A percentile compares a stretch with the other conserved stretches of the same genome.
These are phyloP conservation scores for Aspergillus latus DNA, from an alignment of 2,329 filamentous ascomycete species.

Conservation along the genomic window DNA sequence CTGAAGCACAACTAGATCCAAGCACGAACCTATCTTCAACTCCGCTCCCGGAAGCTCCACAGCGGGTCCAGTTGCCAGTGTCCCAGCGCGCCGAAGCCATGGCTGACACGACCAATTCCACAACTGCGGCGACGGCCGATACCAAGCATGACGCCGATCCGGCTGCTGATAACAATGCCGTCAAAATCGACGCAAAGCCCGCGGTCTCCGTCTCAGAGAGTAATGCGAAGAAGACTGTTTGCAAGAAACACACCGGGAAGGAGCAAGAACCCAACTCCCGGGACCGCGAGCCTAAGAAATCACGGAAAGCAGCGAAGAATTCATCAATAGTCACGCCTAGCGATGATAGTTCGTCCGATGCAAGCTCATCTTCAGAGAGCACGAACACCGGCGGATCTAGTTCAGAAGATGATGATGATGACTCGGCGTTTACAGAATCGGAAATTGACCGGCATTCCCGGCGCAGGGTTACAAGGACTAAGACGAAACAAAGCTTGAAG, in stretches of 20 bases:
- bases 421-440: conserved; percentile 22
- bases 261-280: conserved; percentile 22
- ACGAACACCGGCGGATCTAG: conserved; percentile 23
- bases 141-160: conserved; percentile 35
- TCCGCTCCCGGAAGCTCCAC: conserved; percentile 27
- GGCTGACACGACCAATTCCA: conserved; percentile 29
- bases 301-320: conserved; percentile 22
- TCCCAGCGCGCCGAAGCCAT: conserved; percentile 22
- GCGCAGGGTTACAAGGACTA: conserved; percentile 40
- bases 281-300: conserved; percentile 24
- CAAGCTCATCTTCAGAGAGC: conserved; percentile 22
- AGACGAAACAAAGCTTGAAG: conserved; percentile 33
- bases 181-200: conserved; percentile 26
- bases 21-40: conserved; percentile 17
- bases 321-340: conserved; percentile 22
- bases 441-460: conserved; percentile 30
- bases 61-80: conserved; percentile 18
- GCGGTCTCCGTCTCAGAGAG: conserved; percentile 26
- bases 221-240: conserved; percentile 27
- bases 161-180: conserved; percentile 26
- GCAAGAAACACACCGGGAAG: conserved; percentile 33
- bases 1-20: conserved; percentile 24
- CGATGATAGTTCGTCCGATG: conserved; percentile 24
- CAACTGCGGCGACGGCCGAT: conserved; percentile 22
- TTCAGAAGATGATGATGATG: conserved; percentile 17